Evolutionary conservation across 306 rosid species (phyloP).

Genomic region (Cicer cuneatum): DNA sequence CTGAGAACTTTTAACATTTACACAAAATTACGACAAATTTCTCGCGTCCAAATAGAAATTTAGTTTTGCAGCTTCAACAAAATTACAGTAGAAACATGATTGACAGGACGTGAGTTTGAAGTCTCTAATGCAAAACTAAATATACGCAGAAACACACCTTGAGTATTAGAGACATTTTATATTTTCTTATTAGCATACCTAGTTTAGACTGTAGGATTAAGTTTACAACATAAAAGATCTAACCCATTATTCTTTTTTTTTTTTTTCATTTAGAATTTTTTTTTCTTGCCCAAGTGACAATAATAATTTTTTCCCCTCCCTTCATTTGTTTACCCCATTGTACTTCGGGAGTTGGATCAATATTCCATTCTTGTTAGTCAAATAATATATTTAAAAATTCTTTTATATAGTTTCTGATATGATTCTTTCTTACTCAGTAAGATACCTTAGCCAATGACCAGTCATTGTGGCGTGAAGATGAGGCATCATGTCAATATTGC

Average conservation of each 20-base stretch:
- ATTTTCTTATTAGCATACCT: not conserved
- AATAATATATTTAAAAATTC: constrained; percentile 7
- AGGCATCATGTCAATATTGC: constrained; percentile 35
- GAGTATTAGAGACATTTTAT: not conserved
- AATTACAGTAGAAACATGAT: no score
- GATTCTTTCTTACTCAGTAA: constrained; percentile 18
- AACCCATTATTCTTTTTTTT: constrained; percentile 45
- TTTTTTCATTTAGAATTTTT: constrained; percentile 7
- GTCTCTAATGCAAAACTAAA: no score
- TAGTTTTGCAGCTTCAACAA: no score
- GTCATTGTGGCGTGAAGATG: constrained; percentile 21
- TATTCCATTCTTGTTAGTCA: constrained; percentile 41
- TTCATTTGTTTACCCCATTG: constrained; percentile 39
- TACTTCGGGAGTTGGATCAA: constrained; percentile 41
- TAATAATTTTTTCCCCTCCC: constrained; percentile 1
- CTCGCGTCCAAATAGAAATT: no score
- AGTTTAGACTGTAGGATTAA: constrained; percentile 23
- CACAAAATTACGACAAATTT: no score
- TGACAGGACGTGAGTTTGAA: no score
- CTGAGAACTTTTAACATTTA: no score
- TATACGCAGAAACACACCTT: not conserved
- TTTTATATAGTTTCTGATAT: not conserved
- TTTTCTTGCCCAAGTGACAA: constrained; percentile 34
- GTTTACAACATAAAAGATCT: constrained; percentile 35
- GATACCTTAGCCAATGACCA: constrained; percentile 12